These are phyloP conservation scores for Erodium moschatum DNA, from an alignment of 441 rosid species.

Conservation along the genomic window DNA sequence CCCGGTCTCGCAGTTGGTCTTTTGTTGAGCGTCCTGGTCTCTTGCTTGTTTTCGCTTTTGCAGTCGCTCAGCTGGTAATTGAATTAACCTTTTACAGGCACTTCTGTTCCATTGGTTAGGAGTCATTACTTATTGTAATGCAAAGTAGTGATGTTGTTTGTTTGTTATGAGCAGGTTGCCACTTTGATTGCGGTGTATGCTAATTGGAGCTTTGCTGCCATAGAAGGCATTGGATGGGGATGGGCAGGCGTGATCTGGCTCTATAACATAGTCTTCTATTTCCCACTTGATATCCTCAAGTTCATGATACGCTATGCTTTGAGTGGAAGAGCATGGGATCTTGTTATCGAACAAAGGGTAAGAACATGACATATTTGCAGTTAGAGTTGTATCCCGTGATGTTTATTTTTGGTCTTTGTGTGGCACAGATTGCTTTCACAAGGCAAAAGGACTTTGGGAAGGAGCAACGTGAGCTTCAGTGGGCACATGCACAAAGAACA, in stretches of 20 bases:
- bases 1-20: constrained; percentile 91
- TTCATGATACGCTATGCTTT: constrained; percentile 84
- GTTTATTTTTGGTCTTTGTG: neutral
- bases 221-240: constrained; percentile 97
- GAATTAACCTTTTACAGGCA: neutral
- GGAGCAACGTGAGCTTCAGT: constrained; percentile 91
- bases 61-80: constrained; percentile 80
- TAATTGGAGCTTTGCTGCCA: constrained; percentile 86
- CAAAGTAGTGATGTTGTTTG: constrained; percentile 3
- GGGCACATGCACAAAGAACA: constrained; percentile 99
- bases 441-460: constrained; percentile 90
- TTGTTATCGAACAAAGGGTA: constrained; percentile 95
- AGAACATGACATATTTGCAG: constrained; percentile 4
- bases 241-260: constrained; percentile 99
- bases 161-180: constrained; percentile 48
- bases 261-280: constrained; percentile 65
- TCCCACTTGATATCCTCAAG: constrained; percentile 85
- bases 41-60: constrained; percentile 58
- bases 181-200: constrained; percentile 95
- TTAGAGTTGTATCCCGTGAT: neutral
- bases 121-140: too few species aligned
- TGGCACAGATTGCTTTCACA: constrained; percentile 70
- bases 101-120: too few species aligned
- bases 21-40: constrained; percentile 86
- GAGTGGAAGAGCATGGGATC: constrained; percentile 99